phyloP scores from a whole-genome alignment of 192 early-diverging fungal genomes.

The Spizellomyces sp. region DNA sequence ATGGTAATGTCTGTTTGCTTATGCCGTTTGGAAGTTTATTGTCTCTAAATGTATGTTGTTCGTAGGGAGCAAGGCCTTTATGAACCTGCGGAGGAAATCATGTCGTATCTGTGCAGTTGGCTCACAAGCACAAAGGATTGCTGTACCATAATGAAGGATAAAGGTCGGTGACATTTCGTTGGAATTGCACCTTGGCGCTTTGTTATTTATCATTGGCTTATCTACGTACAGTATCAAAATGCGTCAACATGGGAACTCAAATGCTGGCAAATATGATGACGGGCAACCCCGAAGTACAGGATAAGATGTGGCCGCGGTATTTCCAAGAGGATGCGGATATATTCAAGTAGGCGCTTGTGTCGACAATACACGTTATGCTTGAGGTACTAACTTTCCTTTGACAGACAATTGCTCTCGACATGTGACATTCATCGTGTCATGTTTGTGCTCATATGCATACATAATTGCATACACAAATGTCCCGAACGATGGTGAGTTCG shows the following conservation, averaged over 20 bases:
- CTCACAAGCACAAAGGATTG: slow-evolving; percentile 32
- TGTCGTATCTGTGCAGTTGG: slow-evolving; percentile 45
- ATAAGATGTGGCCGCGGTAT: slow-evolving; percentile 48
- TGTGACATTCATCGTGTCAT: slow-evolving; percentile 31
- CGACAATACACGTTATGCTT: background rate
- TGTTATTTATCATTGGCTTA: background rate
- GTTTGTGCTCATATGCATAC: slow-evolving; percentile 45
- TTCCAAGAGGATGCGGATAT: slow-evolving; percentile 42
- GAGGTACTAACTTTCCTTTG: background rate
- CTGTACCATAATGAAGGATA: slow-evolving; percentile 32
- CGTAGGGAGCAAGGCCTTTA: slow-evolving; percentile 38
- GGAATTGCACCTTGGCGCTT: background rate
- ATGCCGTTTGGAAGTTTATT: background rate
- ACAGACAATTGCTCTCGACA: slow-evolving; percentile 38
- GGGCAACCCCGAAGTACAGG: slow-evolving; percentile 44
- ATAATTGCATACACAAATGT: slow-evolving; percentile 47
- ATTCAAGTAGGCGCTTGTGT: slow-evolving; percentile 30
- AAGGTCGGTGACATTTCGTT: slow-evolving; percentile 7
- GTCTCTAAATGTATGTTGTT: slow-evolving; percentile 1
- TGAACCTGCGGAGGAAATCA: slow-evolving; percentile 40
- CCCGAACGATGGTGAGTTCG: slow-evolving; percentile 22
- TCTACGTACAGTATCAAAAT: slow-evolving; percentile 20
- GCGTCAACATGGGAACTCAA: slow-evolving; percentile 51
- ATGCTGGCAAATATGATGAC: slow-evolving; percentile 56
- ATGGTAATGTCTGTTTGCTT: slow-evolving; percentile 31